Conservation (phyloP, 192 early-diverging fungal genomes). For the Backusella macrospora region DNA sequence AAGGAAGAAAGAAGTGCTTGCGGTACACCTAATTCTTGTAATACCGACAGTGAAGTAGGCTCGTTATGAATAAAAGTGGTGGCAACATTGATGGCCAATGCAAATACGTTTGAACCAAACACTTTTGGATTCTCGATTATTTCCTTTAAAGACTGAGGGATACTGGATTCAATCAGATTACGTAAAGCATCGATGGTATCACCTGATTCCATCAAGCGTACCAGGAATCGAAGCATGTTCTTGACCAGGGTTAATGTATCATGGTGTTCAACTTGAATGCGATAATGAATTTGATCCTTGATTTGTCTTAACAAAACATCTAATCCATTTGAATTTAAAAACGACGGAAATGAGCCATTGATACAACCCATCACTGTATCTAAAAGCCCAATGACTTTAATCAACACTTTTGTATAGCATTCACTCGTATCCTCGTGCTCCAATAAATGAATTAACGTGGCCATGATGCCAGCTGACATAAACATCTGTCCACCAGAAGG, state of each 20-base stretch:
- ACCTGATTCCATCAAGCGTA: conserved; percentile 90
- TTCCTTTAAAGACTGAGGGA: conserved; percentile 72
- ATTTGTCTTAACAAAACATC: conserved; percentile 76
- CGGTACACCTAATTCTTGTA: conserved; percentile 89
- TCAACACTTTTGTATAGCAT: conserved; percentile 33
- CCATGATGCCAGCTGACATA: conserved; percentile 86
- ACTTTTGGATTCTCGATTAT: conserved; percentile 76
- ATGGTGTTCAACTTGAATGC: conserved; percentile 36
- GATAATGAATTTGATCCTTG: conserved; percentile 64
- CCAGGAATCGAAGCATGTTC: conserved; percentile 85
- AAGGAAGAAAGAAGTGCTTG: conserved; percentile 75
- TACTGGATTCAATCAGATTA: conserved; percentile 88
- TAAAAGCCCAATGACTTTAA: conserved; percentile 73
- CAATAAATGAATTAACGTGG: conserved; percentile 72
- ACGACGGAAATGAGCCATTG: conserved; percentile 69
- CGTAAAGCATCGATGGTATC: conserved; percentile 89
- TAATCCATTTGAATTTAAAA: conserved; percentile 84
- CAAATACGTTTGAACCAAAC: conserved; percentile 86
- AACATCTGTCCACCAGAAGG: conserved; percentile 87
- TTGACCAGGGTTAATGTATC: conserved; percentile 80
- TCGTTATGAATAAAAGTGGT: conserved; percentile 97
- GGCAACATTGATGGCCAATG: conserved; percentile 88
- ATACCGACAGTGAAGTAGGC: conserved; percentile 87
- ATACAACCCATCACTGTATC: conserved; percentile 82
- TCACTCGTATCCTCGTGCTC: conserved; percentile 50